phyloP scores from a whole-genome alignment of 1,284 basidiomycete species.

The Retiboletus fuscus region DNA sequence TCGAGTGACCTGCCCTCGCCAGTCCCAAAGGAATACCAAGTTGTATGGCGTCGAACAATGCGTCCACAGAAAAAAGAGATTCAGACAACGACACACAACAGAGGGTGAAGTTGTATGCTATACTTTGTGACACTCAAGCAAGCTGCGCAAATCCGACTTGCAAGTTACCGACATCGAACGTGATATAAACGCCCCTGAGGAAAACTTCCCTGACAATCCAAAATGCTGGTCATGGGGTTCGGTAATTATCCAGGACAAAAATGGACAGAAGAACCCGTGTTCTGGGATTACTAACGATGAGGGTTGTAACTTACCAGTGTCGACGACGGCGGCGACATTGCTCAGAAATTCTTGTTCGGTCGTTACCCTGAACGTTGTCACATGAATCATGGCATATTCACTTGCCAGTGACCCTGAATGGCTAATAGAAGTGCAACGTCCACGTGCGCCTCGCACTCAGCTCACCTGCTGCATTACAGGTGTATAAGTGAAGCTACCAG shows the following conservation, averaged over 20 bases:
- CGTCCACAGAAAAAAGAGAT: too few species aligned
- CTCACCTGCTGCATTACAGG: constrained; percentile 49
- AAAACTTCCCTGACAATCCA: constrained; percentile 32
- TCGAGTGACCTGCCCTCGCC: too few species aligned
- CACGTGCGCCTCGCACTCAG: neutral
- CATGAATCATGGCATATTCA: too few species aligned
- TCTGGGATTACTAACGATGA: constrained; percentile 55
- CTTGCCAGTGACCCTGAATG: constrained; percentile 57
- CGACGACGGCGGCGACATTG: constrained; percentile 52
- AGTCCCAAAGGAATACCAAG: too few species aligned
- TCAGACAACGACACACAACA: too few species aligned
- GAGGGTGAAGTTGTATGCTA: too few species aligned
- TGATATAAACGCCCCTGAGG: constrained; percentile 29
- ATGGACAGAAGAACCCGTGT: too few species aligned
- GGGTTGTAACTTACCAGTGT: constrained; percentile 62
- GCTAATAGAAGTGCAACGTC: neutral
- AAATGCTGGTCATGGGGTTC: constrained; percentile 9
- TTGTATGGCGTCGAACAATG: too few species aligned
- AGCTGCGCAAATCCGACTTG: constrained; percentile 35
- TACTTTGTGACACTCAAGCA: constrained; percentile 4
- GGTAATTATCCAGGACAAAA: too few species aligned
- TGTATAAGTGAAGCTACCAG: constrained; percentile 23
- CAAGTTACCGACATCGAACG: constrained; percentile 23
- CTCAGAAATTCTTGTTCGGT: constrained; percentile 34
- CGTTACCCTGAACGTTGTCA: constrained; percentile 48